phyloP scores from a whole-genome alignment of 257 asterid species.

The Anisodus tanguticus region DNA sequence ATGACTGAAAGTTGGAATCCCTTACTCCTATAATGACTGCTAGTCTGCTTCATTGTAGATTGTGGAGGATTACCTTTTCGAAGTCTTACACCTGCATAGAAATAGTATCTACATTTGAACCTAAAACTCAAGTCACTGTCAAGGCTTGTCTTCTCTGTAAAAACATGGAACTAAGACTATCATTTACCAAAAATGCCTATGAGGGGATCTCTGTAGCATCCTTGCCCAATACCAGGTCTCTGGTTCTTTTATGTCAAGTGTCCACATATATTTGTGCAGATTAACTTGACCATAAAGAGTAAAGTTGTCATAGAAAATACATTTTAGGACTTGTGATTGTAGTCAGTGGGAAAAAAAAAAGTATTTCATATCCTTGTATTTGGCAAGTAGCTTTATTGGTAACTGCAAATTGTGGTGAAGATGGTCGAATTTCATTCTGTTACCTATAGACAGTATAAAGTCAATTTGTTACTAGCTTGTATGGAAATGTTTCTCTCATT shows the following conservation, averaged over 20 bases:
- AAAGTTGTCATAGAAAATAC: background rate
- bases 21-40: slow-evolving; percentile 10
- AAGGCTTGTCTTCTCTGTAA: slow-evolving; percentile 10
- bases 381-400: slow-evolving; percentile 25
- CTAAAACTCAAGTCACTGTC: slow-evolving; percentile 20
- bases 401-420: background rate
- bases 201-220: slow-evolving; percentile 18
- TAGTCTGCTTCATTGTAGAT: slow-evolving; percentile 20
- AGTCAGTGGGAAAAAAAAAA: background rate
- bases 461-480: background rate
- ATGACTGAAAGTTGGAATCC: slow-evolving; percentile 6
- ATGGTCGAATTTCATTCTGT: background rate
- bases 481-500: background rate
- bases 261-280: background rate
- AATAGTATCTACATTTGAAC: slow-evolving; percentile 25
- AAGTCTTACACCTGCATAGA: slow-evolving; percentile 21
- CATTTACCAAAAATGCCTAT: slow-evolving; percentile 14
- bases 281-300: slow-evolving; percentile 7
- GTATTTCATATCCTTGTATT: background rate
- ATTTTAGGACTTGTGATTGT: slow-evolving; percentile 1
- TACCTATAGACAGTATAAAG: background rate
- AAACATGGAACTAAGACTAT: background rate
- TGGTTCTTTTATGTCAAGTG: background rate
- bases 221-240: background rate
- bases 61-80: slow-evolving; percentile 23